Conservation (phyloP, 2,329 filamentous ascomycete genomes). For the Rhinocladiella mackenziei region DNA sequence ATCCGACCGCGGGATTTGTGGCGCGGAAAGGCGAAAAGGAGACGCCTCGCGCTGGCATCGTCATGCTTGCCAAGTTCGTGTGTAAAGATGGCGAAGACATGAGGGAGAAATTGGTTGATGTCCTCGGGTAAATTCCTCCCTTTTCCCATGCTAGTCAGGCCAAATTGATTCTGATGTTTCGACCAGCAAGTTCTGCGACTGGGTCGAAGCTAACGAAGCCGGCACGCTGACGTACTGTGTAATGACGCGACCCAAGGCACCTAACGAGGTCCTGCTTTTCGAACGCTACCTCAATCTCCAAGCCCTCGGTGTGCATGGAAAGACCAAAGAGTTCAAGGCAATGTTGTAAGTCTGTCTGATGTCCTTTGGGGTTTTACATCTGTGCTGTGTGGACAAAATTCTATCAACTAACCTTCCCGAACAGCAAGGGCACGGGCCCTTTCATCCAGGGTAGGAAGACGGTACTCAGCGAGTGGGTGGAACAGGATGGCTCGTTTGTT, state of each 20-base stretch:
- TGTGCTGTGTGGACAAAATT: not conserved
- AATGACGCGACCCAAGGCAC: constrained; percentile 16
- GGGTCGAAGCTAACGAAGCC: constrained; percentile 24
- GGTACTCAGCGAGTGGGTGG: constrained; percentile 22
- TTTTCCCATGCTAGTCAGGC: not conserved
- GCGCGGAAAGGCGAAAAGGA: constrained; percentile 20
- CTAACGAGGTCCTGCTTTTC: constrained; percentile 25
- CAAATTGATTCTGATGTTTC: not conserved
- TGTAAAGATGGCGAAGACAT: constrained; percentile 20
- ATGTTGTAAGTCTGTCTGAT: constrained; percentile 25
- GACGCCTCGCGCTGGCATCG: constrained; percentile 17
- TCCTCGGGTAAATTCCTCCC: constrained; percentile 19
- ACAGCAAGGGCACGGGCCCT: constrained; percentile 21
- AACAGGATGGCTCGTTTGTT: constrained; percentile 24
- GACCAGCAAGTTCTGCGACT: constrained; percentile 22
- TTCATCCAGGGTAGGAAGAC: constrained; percentile 24
- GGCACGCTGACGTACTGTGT: constrained; percentile 24
- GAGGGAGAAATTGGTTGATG: constrained; percentile 21
- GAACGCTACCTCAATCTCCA: constrained; percentile 25
- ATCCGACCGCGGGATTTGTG: constrained; percentile 24
- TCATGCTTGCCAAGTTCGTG: constrained; percentile 27
- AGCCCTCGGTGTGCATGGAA: constrained; percentile 23
- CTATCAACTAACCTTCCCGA: not conserved
- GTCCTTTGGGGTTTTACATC: not conserved
- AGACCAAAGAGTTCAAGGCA: constrained; percentile 24